Percentiles rank a stretch among this genome's conserved stretches.
phyloP scores from a whole-genome alignment of 2,329 filamentous ascomycete genomes.

The Diaporthe velutina region DNA sequence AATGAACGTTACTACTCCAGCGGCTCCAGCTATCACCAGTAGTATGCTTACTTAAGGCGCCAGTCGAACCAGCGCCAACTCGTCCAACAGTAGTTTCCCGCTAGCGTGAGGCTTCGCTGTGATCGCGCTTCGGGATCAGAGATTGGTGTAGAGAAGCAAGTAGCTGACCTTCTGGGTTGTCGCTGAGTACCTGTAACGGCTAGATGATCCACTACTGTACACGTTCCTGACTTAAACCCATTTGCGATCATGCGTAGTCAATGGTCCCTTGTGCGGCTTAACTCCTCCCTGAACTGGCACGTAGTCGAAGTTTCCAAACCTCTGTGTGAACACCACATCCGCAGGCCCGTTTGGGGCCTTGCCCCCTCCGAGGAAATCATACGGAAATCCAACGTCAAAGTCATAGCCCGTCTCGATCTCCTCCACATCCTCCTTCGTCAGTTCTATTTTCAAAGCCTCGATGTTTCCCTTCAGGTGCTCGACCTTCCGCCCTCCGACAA shows the following conservation, averaged over 20 bases:
- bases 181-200: no score
- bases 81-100: no score
- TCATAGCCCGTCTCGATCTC: conserved; percentile 73
- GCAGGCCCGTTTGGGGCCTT: neutral
- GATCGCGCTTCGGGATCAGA: no score
- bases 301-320: neutral
- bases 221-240: neutral
- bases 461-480: conserved; percentile 80
- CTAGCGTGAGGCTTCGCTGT: no score
- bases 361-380: conserved; percentile 59
- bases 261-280: neutral
- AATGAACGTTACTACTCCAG: no score
- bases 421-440: conserved; percentile 73
- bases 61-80: no score
- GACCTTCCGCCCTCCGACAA: conserved; percentile 77
- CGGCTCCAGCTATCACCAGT: no score
- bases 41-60: no score
- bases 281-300: neutral
- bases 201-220: no score
- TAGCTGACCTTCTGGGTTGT: no score
- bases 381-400: conserved; percentile 78
- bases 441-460: conserved; percentile 71
- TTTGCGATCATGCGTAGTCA: neutral
- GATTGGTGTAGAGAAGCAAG: no score
- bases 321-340: neutral